Evolutionary conservation across 1,284 basidiomycete genomes (phyloP).

Genomic region (Pseudozyma sp.): DNA sequence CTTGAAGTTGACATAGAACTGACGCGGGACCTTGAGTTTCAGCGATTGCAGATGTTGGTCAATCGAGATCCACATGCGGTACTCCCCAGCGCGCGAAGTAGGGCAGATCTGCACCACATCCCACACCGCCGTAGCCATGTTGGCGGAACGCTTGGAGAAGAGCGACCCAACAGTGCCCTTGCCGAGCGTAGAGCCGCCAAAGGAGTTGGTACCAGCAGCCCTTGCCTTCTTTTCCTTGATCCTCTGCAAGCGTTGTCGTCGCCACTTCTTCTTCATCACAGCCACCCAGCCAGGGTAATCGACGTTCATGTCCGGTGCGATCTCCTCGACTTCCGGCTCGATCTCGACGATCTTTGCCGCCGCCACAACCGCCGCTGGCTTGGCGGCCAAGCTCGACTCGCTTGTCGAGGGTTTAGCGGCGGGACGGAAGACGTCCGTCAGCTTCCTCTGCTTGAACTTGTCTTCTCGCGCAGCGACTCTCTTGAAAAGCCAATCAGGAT

Average conservation of each 20-base stretch:
- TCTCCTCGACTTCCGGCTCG: constrained; percentile 37
- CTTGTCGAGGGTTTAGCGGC: constrained; percentile 43
- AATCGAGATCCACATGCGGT: constrained; percentile 87
- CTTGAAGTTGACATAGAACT: constrained; percentile 93
- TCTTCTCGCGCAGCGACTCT: constrained; percentile 89
- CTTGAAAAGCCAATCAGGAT: constrained; percentile 97
- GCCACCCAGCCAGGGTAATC: constrained; percentile 85
- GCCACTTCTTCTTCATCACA: constrained; percentile 85
- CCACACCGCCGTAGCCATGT: constrained; percentile 81
- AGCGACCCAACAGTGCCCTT: constrained; percentile 73
- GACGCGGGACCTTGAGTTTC: constrained; percentile 85
- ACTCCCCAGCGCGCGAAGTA: constrained; percentile 83
- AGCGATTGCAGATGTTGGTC: constrained; percentile 83
- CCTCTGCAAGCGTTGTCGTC: constrained; percentile 71
- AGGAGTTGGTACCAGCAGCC: constrained; percentile 16
- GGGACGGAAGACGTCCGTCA: constrained; percentile 91
- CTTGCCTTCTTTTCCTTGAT: constrained; percentile 70
- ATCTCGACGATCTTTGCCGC: constrained; percentile 26
- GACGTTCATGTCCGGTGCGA: constrained; percentile 61
- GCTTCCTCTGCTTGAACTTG: constrained; percentile 97
- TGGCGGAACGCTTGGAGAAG: constrained; percentile 79
- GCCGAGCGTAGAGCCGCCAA: constrained; percentile 21
- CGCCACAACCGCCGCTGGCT: constrained; percentile 15
- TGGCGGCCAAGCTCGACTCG: constrained; percentile 15
- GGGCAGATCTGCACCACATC: constrained; percentile 91